Base-by-base conservation (phyloP, 1,284 basidiomycete genomes). In the Heterobasidion annosum region DNA sequence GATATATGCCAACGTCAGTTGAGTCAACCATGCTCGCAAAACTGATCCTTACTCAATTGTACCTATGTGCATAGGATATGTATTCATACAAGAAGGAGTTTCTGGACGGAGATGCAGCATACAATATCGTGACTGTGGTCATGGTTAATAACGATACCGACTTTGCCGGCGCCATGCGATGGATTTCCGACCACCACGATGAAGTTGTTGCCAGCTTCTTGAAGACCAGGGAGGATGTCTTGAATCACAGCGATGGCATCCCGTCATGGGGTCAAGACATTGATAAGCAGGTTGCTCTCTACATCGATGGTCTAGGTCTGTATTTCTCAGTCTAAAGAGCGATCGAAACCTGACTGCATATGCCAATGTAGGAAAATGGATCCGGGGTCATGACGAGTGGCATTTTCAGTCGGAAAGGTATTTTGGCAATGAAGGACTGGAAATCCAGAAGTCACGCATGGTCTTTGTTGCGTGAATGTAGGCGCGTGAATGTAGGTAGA, bases 1-100 rank as follows among this genome's bases (percentile, higher is more conserved):
- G 33, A 68, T 70, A 6, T 59, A 75, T 43, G 69, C 61, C 3
- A 76, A 76, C 59, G 73, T 70, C 50, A 59, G 64, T 52, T 33
- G 19, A 34, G 16, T 34, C 19, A 16, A 2, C 34, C 19, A 19
- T 34, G 19, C 12, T 46, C 37, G 37, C 19, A 13, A n/a, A n/a
- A 37, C 35, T 46, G 16, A 15, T 35, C 46, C 16, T 15, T 48
- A 40, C 48, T 55, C 48, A 54, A 34, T 52, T 47, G 19, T 18
- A n/a, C 18, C 34, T 50, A 25, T 40, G 37, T 55, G 19, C 19
- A 19, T 19, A 66, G 64, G 64, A 66, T 52, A 50, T 63, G 8
- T 62, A 57, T 51, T 66, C 64, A 32, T 66, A 63, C 53, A 63
- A 63, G 52, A 58, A 57, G 16, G 64, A 65, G 47, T 59, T 63